phyloP scores from a whole-genome alignment of 1,139 yeast species.

The Sugiyamaella pinicola region DNA sequence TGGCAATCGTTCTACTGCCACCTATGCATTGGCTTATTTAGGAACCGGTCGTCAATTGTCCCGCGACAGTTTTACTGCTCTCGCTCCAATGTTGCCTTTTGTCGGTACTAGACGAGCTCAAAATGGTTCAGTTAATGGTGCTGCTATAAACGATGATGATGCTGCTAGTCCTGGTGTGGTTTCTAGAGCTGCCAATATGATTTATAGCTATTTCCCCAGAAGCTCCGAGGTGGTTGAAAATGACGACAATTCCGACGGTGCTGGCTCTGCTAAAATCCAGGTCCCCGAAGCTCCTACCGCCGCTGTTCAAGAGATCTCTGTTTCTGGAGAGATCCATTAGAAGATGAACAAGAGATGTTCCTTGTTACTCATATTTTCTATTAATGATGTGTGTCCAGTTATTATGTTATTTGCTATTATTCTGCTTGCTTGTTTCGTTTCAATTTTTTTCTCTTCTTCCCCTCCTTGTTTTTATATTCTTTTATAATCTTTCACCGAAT shows the following conservation, averaged over 20 bases:
- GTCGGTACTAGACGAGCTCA: not conserved
- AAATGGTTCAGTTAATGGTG: not conserved
- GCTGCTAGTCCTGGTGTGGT: not conserved
- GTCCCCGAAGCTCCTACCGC: constrained; percentile 10
- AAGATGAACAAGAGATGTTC: not conserved
- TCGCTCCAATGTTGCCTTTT: constrained; percentile 7
- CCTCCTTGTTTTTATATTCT: not conserved
- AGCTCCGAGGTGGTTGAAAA: not conserved
- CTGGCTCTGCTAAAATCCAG: not conserved
- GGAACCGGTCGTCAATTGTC: constrained; percentile 33
- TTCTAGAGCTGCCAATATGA: constrained; percentile 12
- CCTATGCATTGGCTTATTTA: constrained; percentile 27
- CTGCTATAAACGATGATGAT: not conserved
- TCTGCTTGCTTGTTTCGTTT: not conserved
- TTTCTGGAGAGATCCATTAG: constrained; percentile 12
- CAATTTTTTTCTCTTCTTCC: not conserved
- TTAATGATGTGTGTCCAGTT: not conserved
- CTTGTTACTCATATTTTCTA: not conserved
- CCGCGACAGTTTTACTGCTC: constrained; percentile 26
- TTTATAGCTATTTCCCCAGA: constrained; percentile 8
- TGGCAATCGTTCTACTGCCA: constrained; percentile 20
- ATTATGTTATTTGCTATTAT: not conserved
- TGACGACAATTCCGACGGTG: not conserved
- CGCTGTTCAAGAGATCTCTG: constrained; percentile 14
- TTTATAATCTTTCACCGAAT: not conserved